phyloP scores from a whole-genome alignment of 2,329 filamentous ascomycete genomes.

The Drechslerella coelobrocha region DNA sequence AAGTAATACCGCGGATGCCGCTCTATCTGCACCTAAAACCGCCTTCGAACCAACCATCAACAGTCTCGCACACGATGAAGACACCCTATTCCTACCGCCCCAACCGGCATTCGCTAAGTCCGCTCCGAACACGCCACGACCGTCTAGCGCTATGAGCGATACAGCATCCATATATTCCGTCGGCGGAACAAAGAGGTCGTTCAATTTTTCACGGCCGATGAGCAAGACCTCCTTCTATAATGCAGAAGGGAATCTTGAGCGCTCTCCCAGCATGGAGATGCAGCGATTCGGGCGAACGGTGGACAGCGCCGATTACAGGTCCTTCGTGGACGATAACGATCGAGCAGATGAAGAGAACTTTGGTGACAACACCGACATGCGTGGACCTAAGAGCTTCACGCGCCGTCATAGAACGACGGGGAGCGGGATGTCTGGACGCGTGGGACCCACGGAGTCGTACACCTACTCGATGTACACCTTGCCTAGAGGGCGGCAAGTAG shows the following conservation, averaged over 20 bases:
- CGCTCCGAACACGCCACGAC: slow-evolving; percentile 60
- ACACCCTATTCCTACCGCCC: slow-evolving; percentile 39
- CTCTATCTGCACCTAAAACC: slow-evolving; percentile 7
- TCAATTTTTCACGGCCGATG: slow-evolving; percentile 92
- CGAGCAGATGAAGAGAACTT: slow-evolving; percentile 31
- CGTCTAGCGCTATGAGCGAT: slow-evolving; percentile 71
- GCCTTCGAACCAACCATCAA: slow-evolving; percentile 22
- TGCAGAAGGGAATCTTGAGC: slow-evolving; percentile 71
- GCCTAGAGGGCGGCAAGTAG: slow-evolving; percentile 33
- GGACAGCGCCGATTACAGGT: slow-evolving; percentile 43
- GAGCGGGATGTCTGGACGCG: slow-evolving; percentile 36
- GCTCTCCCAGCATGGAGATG: slow-evolving; percentile 73
- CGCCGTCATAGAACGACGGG: slow-evolving; percentile 37
- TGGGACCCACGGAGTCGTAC: slow-evolving; percentile 35
- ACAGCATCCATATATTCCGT: slow-evolving; percentile 80
- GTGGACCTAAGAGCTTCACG: slow-evolving; percentile 32
- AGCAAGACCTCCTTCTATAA: slow-evolving; percentile 72
- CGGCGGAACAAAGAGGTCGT: slow-evolving; percentile 69
- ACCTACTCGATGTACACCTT: slow-evolving; percentile 38
- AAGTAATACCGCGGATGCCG: slow-evolving; percentile 13
- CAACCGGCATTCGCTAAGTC: slow-evolving; percentile 40
- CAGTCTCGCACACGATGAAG: slow-evolving; percentile 22
- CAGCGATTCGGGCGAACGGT: slow-evolving; percentile 15
- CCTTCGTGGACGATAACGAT: slow-evolving; percentile 37
- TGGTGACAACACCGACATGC: slow-evolving; percentile 37